Base-by-base conservation (phyloP, 2,329 filamentous ascomycete species). In the Nectriaceae sp. region DNA sequence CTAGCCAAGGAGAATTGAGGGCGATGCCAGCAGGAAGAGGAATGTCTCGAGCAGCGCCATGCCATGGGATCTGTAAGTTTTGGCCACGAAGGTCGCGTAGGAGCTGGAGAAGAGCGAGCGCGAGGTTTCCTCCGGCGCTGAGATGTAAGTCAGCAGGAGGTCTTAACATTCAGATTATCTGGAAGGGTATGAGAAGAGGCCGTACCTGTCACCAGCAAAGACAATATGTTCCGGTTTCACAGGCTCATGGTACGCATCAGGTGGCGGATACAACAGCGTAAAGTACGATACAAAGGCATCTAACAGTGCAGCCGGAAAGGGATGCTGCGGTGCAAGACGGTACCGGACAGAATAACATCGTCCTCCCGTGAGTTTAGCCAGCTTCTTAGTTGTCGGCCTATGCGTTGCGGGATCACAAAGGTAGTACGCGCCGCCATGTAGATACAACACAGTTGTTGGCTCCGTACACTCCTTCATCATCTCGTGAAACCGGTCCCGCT, bases 381-480 rank as follows among this genome's bases (percentile, higher is more conserved):
- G 70, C 43, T 77, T 80, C 49, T 79, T 80, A 16, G 76, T 77
- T 1, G 78, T 69, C 0, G 73, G 65, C 3, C 89, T 80, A 61
- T 90, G 85, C 0, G 83, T 84, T 2, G 77, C 69, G 15, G 89
- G 88, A 59, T 92, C 89, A 60, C 87, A 77, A 21, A 90, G 76
- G 55, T 77, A 90, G 70, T 87, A 88, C 4, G 84, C 88, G 44
- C 89, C 89, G 52, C 88, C 88, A 66, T 92, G 88, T 59, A 92
- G 80, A 66, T 89, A 91, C 18, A 92, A 71, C 0, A 90, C 67
- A 0, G 87, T 90, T 1, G 79, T 77, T 3, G 80, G 77, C 42
- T 73, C 77, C n/a, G 67, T 80, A 49, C 80, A 80, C 62, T 91
- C 88, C 48, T 77, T 77, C 80, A 89, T 85, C 70, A 93, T 70